These are phyloP conservation scores for Piper betle DNA, from an alignment of 164 flowering plant species.

Conservation along the genomic window DNA sequence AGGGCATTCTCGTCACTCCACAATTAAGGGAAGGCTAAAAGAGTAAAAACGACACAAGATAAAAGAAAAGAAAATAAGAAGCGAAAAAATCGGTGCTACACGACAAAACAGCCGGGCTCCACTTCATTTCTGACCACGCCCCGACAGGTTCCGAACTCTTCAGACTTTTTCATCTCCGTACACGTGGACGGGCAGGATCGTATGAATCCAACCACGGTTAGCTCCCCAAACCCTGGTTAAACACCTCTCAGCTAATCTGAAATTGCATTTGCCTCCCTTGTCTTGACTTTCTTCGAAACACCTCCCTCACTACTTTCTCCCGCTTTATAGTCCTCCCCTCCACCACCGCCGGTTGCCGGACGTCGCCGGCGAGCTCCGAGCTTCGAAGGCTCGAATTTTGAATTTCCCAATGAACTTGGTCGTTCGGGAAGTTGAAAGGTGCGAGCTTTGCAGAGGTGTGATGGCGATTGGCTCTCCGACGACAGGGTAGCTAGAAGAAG, in stretches of 20 bases:
- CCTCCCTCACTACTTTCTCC: not conserved
- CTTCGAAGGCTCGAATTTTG: not conserved
- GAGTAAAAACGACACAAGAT: not conserved
- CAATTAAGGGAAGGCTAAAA: not conserved
- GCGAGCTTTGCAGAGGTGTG: not conserved
- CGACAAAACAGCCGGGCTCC: slow-evolving; percentile 5
- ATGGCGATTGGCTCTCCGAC: too few species aligned
- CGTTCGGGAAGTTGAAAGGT: slow-evolving; percentile 1
- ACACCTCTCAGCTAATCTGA: too few species aligned
- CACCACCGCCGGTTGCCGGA: not conserved
- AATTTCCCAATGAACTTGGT: not conserved
- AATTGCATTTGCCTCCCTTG: not conserved
- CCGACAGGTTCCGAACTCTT: slow-evolving; percentile 5
- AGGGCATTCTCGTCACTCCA: not conserved
- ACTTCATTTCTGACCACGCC: slow-evolving; percentile 1
- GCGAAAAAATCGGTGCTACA: slow-evolving; percentile 1
- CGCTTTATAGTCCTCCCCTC: slow-evolving; percentile 1
- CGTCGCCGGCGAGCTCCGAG: slow-evolving; percentile 2
- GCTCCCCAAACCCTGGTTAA: slow-evolving; percentile 24
- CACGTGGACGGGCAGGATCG: slow-evolving; percentile 8
- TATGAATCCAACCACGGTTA: not conserved
- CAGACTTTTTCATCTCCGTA: not conserved
- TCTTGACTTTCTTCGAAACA: slow-evolving; percentile 1
- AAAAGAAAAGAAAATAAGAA: not conserved
- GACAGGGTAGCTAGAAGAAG: not conserved